Evolutionary conservation across 2,329 filamentous ascomycete species (phyloP), one percentile per base, ranked within the genome.

Genomic region (Peltaster fructicola): DNA sequence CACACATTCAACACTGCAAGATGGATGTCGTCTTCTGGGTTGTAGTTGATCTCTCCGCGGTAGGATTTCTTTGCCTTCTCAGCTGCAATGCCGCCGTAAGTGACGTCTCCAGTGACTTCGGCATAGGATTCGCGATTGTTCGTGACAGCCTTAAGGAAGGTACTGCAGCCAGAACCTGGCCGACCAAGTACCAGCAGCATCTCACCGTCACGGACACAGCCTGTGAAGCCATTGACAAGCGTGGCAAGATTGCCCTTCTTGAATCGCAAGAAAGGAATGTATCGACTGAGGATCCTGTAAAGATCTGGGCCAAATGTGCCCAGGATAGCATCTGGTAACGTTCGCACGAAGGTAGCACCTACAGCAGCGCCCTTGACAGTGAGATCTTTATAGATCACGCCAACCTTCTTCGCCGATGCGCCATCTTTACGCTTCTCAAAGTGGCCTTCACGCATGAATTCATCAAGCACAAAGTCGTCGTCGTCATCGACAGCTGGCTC

Each of bases 281-380:
- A 69, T 5, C 54, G 43, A 15, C 55, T 57, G 8, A 82, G 38
- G 5, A 79, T 52, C 12, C 57, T 62, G 45, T 79, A 85, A 2
- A 85, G 53, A 47, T 85, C 79, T 0, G 78, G 78, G 0, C 79
- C 79, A 44, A 88, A 85, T 0, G 77, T 82, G 12, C 76, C 76
- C 4, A 81, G 33, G 17, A 85, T 59, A 3, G 78, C 78, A 34
- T 78, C 65, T 0, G 78, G 77, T 0, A 85, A 52, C 0, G 76
- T 81, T 32, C 68, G 68, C 14, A 77, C 75, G 34, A 77, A 76
- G 0, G 67, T 67, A 0, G 73, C 59, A 1, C 68, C 71, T 8
- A 66, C 68, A 20, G 70, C 69, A 6, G 72, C 54, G 10, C 78
- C 78, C 45, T 75, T 72, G 14, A 85, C 78, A 0, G 69, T 80